Conservation (phyloP, 2,329 filamentous ascomycete species). For the Stachybotrys chartarum region DNA sequence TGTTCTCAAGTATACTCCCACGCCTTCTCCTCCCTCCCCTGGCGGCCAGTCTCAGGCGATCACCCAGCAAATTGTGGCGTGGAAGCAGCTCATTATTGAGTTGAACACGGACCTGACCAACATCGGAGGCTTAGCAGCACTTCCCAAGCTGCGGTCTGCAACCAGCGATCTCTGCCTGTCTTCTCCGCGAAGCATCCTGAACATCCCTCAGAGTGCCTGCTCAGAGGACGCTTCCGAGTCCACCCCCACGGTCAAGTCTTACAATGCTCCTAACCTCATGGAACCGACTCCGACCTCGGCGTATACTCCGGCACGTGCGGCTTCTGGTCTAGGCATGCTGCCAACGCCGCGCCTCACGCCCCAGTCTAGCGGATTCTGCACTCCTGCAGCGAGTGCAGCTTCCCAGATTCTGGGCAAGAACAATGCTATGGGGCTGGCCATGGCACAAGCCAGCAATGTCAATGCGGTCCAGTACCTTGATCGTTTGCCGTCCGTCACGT, state of each 20-base stretch:
- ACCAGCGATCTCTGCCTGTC: conserved; percentile 26
- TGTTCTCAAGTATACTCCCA: conserved; percentile 77
- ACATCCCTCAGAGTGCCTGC: conserved; percentile 28
- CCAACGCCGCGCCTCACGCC: conserved; percentile 54
- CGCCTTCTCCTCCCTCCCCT: conserved; percentile 51
- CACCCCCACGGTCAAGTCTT: conserved; percentile 33
- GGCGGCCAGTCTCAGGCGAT: conserved; percentile 35
- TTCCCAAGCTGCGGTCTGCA: conserved; percentile 18
- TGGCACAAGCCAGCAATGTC: conserved; percentile 45
- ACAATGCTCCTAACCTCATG: conserved; percentile 36
- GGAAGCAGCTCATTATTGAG: conserved; percentile 51
- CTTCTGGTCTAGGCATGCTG: conserved; percentile 47
- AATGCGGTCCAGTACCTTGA: conserved; percentile 43
- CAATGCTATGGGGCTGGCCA: conserved; percentile 54
- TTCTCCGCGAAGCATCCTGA: conserved; percentile 37
- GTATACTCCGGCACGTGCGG: conserved; percentile 38
- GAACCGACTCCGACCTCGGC: conserved; percentile 36
- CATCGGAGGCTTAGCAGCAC: conserved; percentile 42
- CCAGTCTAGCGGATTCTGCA: conserved; percentile 47
- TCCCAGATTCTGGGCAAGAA: conserved; percentile 41
- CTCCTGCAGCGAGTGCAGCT: conserved; percentile 51
- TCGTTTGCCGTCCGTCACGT: conserved; percentile 41
- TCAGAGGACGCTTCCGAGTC: conserved; percentile 29
- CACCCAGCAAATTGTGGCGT: conserved; percentile 42
- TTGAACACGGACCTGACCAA: conserved; percentile 53